These are phyloP conservation scores for Cantharellus anzutake DNA, from an alignment of 768 basidiomycete genomes.

Conservation along the genomic window DNA sequence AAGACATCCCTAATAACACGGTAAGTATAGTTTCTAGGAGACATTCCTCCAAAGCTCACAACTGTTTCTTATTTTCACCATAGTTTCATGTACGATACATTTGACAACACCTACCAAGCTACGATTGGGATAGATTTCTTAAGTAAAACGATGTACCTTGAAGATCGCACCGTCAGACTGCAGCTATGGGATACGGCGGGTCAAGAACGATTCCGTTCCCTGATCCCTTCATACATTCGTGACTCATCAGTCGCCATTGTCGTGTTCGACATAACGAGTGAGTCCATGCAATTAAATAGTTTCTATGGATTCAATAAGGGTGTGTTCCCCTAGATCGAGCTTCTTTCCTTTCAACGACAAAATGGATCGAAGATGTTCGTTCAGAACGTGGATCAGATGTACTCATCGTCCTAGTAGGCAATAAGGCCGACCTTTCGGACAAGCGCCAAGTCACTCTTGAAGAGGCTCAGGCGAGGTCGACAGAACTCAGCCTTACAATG, in stretches of 20 bases:
- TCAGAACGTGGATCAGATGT: slow-evolving; percentile 96
- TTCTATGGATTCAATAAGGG: not conserved
- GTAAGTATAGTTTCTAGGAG: slow-evolving; percentile 22
- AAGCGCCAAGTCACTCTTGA: slow-evolving; percentile 99
- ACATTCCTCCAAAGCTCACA: not conserved
- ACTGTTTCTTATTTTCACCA: too few species aligned
- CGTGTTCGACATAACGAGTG: slow-evolving; percentile 97
- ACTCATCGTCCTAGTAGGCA: slow-evolving; percentile 94
- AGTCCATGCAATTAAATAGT: slow-evolving; percentile 16
- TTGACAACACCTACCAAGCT: slow-evolving; percentile 98
- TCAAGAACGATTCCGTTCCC: slow-evolving; percentile 90
- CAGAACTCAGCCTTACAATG: slow-evolving; percentile 72
- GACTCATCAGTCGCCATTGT: slow-evolving; percentile 98
- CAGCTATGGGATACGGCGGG: slow-evolving; percentile 99
- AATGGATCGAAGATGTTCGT: slow-evolving; percentile 99
- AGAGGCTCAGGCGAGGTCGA: slow-evolving; percentile 82
- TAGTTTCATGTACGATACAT: slow-evolving; percentile 99
- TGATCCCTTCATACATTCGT: slow-evolving; percentile 97
- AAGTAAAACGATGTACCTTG: slow-evolving; percentile 99
- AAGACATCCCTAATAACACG: slow-evolving; percentile 98
- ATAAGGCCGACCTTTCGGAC: slow-evolving; percentile 97
- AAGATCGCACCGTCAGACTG: slow-evolving; percentile 91
- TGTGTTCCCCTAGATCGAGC: slow-evolving; percentile 47
- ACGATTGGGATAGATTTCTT: slow-evolving; percentile 98
- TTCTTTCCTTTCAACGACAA: slow-evolving; percentile 94